Evolutionary conservation across 2,329 filamentous ascomycete genomes (phyloP).

Genomic region (Penicillium sp.): DNA sequence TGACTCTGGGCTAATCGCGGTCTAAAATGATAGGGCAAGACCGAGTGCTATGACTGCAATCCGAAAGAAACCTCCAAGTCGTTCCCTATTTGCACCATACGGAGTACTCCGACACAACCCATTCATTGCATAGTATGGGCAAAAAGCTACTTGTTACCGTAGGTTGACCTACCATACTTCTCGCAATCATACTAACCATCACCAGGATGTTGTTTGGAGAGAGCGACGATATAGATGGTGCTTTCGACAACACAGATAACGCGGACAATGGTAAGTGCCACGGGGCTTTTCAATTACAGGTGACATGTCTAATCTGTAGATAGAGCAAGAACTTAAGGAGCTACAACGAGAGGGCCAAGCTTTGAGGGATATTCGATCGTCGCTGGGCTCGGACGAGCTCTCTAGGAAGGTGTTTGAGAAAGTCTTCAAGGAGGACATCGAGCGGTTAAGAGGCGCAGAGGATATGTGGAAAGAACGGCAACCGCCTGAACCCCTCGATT

Average conservation of each 20-base stretch:
- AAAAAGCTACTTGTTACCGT: conserved; percentile 89
- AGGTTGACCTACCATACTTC: conserved; percentile 8
- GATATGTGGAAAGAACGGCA: conserved; percentile 91
- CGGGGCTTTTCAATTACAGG: not conserved
- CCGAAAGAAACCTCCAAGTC: conserved; percentile 85
- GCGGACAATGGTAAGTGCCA: conserved; percentile 63
- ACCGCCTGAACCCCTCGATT: conserved; percentile 67
- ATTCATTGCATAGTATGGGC: conserved; percentile 99
- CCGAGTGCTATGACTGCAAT: conserved; percentile 94
- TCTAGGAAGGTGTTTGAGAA: conserved; percentile 80
- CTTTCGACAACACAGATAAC: conserved; percentile 65
- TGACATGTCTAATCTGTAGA: conserved; percentile 15
- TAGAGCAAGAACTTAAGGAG: conserved; percentile 76
- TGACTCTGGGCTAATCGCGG: no score
- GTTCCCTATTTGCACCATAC: conserved; percentile 94
- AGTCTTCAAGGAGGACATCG: conserved; percentile 80
- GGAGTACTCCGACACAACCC: conserved; percentile 89
- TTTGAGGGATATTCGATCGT: conserved; percentile 72
- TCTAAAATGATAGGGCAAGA: conserved; percentile 63
- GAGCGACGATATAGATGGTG: conserved; percentile 73
- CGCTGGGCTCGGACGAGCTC: conserved; percentile 74
- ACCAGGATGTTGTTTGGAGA: conserved; percentile 76
- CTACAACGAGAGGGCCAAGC: conserved; percentile 76
- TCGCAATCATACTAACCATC: not conserved
- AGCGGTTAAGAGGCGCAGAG: conserved; percentile 75